Evolutionary conservation across 2,329 filamentous ascomycete genomes (phyloP).

Genomic region (Nothophoma quercina): DNA sequence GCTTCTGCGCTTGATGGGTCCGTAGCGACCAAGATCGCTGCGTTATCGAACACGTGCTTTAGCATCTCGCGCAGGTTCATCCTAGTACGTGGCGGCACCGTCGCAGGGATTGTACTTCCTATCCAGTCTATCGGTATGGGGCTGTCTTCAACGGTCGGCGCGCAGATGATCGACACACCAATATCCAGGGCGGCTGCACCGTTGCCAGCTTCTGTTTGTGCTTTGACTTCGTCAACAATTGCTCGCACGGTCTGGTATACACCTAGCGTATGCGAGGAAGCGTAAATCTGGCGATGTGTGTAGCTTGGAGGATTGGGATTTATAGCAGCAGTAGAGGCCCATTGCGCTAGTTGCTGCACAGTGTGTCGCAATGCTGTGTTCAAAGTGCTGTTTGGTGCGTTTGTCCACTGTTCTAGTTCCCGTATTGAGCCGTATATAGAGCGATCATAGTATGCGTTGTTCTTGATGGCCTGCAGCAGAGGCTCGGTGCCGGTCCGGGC

Average conservation of each 20-base stretch:
- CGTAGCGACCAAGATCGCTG: conserved; percentile 63
- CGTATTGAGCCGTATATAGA: conserved; percentile 68
- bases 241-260: conserved; percentile 66
- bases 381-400: conserved; percentile 64
- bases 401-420: conserved; percentile 74
- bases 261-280: conserved; percentile 67
- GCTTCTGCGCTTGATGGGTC: conserved; percentile 67
- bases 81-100: conserved; percentile 45
- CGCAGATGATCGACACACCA: conserved; percentile 72
- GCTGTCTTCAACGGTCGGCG: conserved; percentile 59
- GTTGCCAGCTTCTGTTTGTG: conserved; percentile 66
- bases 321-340: conserved; percentile 64
- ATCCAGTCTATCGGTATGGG: conserved; percentile 46
- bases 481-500: conserved; percentile 74
- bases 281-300: conserved; percentile 74
- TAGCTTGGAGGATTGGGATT: conserved; percentile 68
- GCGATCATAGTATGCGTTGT: conserved; percentile 66
- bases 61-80: conserved; percentile 69
- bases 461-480: conserved; percentile 69
- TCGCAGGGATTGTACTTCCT: conserved; percentile 34
- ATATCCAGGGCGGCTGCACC: conserved; percentile 72
- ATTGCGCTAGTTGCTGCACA: conserved; percentile 69
- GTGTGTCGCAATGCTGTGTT: conserved; percentile 66
- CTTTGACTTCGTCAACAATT: conserved; percentile 72
- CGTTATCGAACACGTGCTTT: conserved; percentile 65